These are phyloP conservation scores for Collybia sp. DNA, from an alignment of 768 basidiomycete species.

Conservation along the genomic window DNA sequence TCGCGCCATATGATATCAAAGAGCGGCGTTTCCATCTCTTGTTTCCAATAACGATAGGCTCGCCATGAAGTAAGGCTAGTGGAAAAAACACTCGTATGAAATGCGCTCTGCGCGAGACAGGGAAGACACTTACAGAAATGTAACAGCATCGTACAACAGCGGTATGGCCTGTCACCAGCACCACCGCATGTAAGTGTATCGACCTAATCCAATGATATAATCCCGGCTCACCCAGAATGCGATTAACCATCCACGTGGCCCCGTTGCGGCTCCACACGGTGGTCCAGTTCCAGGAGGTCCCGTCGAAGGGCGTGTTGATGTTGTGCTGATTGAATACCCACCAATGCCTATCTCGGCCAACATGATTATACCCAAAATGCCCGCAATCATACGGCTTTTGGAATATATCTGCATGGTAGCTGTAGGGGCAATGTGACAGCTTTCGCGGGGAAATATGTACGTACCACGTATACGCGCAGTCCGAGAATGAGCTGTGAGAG, in stretches of 20 bases:
- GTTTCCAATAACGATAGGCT: too few relatives aligned
- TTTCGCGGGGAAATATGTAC: constrained; percentile 8
- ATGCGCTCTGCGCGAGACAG: too few relatives aligned
- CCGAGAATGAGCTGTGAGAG: constrained; percentile 15
- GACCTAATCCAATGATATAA: too few relatives aligned
- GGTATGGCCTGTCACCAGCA: constrained; percentile 2
- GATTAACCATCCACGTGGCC: constrained; percentile 12
- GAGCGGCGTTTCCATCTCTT: too few relatives aligned
- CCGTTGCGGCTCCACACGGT: constrained; percentile 12
- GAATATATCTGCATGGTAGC: too few relatives aligned
- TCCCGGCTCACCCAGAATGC: constrained; percentile 12
- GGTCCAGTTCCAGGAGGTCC: constrained; percentile 5
- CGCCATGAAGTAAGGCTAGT: too few relatives aligned
- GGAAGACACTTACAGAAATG: background rate
- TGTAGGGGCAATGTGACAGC: too few relatives aligned
- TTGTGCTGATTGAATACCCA: constrained; percentile 10
- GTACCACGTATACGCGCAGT: constrained; percentile 3
- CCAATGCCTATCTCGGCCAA: constrained; percentile 3
- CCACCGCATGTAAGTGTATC: too few relatives aligned
- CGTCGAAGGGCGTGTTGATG: constrained; percentile 4
- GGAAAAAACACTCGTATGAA: too few relatives aligned
- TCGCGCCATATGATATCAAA: constrained; percentile 3
- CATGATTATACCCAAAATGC: constrained; percentile 5
- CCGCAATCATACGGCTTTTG: constrained; percentile 9
- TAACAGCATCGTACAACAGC: constrained; percentile 2